Conservation (phyloP, 768 basidiomycete species). For the Lepiota venenata region DNA sequence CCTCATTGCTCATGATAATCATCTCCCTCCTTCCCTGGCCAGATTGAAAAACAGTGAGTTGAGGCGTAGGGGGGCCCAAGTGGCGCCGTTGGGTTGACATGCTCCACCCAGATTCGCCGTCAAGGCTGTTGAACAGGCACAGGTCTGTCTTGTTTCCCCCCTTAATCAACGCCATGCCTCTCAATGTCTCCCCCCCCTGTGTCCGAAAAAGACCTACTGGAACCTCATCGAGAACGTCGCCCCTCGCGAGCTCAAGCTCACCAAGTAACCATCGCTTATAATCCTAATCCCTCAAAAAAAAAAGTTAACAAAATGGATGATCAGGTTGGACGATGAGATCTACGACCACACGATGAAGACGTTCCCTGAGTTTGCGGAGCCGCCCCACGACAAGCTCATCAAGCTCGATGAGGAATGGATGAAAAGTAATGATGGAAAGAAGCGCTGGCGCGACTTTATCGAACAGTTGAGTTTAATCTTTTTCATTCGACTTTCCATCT, state of each 20-base stretch:
- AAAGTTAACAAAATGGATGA: too few species aligned
- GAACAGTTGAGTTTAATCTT: constrained; percentile 41
- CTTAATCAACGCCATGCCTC: neutral
- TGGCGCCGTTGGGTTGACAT: neutral
- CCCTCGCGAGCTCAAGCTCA: constrained; percentile 75
- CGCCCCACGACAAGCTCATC: constrained; percentile 41
- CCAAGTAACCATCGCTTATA: constrained; percentile 58
- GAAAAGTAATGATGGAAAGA: constrained; percentile 87
- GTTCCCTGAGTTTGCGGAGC: constrained; percentile 77
- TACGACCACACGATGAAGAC: constrained; percentile 66
- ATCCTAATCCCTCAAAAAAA: too few species aligned
- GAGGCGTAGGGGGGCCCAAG: neutral
- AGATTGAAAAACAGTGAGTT: constrained; percentile 96
- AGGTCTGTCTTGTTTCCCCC: constrained; percentile 48
- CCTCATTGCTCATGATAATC: neutral
- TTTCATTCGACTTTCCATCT: neutral
- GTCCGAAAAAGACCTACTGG: constrained; percentile 83
- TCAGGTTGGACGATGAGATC: constrained; percentile 88
- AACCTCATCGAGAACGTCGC: constrained; percentile 81
- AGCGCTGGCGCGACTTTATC: constrained; percentile 88
- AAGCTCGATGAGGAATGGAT: constrained; percentile 88
- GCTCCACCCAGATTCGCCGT: constrained; percentile 69
- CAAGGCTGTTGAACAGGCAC: constrained; percentile 94
- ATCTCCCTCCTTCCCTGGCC: constrained; percentile 10
- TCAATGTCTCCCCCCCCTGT: neutral